phyloP scores from a whole-genome alignment of 164 flowering plant species.

The Kalanchoe fedtschenkoi region DNA sequence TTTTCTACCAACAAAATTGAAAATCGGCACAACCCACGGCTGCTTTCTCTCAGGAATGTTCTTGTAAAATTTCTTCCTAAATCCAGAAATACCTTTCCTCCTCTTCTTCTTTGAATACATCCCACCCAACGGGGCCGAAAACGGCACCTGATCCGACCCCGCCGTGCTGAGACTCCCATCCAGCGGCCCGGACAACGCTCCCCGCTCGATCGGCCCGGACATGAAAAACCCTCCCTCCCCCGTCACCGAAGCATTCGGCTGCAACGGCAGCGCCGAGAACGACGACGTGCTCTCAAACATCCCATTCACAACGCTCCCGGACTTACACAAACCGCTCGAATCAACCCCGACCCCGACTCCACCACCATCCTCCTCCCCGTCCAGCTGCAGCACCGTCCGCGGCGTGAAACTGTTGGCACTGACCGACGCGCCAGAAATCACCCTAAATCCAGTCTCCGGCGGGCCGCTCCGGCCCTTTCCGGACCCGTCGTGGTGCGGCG shows the following conservation, averaged over 20 bases:
- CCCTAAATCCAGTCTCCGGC: constrained; percentile 44
- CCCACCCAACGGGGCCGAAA: constrained; percentile 82
- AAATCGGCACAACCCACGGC: no score
- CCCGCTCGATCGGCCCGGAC: constrained; percentile 56
- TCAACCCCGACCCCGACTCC: constrained; percentile 35
- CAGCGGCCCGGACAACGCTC: constrained; percentile 54
- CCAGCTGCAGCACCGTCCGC: constrained; percentile 45
- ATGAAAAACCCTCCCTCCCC: constrained; percentile 42
- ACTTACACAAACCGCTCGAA: constrained; percentile 52
- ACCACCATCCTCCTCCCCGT: constrained; percentile 32
- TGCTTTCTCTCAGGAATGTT: no score
- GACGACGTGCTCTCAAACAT: constrained; percentile 56
- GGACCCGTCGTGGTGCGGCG: no score
- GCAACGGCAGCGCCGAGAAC: constrained; percentile 46
- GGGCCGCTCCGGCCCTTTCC: constrained; percentile 13
- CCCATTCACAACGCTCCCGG: constrained; percentile 55
- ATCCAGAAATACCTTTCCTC: constrained; percentile 54
- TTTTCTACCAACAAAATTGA: constrained; percentile 33
- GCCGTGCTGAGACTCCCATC: constrained; percentile 4
- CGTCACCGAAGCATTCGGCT: constrained; percentile 41
- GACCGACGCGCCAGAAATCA: constrained; percentile 68
- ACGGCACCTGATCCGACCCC: constrained; percentile 26
- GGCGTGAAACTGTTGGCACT: constrained; percentile 59
- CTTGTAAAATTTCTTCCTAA: no score
- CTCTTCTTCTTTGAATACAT: constrained; percentile 39